These are phyloP conservation scores for Dactylellina leptospora DNA, from an alignment of 2,329 filamentous ascomycete genomes.

Conservation along the genomic window DNA sequence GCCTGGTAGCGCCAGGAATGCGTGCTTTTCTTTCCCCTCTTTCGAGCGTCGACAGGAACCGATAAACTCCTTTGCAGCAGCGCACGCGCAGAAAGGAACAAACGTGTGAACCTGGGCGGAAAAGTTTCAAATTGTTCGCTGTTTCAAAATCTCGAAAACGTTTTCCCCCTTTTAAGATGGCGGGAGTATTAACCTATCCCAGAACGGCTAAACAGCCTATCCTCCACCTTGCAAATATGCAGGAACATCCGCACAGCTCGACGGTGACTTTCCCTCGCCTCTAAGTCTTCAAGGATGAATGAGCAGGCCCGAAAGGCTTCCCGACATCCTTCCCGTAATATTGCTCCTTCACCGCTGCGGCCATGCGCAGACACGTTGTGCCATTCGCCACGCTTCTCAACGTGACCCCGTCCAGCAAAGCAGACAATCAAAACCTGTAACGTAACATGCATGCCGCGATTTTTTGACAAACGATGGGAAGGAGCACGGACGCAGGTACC, in stretches of 20 bases:
- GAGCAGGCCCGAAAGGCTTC: neutral
- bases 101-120: neutral
- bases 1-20: neutral
- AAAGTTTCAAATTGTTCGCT: neutral
- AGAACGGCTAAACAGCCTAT: neutral
- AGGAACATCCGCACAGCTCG: conserved; percentile 33
- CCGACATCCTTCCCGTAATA: neutral
- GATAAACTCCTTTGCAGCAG: too few relatives aligned
- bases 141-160: neutral
- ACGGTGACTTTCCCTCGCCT: conserved; percentile 19
- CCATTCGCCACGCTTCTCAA: conserved; percentile 1
- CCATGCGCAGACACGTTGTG: neutral
- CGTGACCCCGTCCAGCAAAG: too few relatives aligned
- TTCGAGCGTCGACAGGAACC: too few relatives aligned
- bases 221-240: neutral
- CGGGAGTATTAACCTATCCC: neutral
- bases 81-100: too few relatives aligned
- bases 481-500: conserved; percentile 27
- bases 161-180: neutral
- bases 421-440: too few relatives aligned
- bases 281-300: neutral
- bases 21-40: too few relatives aligned
- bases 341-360: too few relatives aligned
- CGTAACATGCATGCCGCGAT: too few relatives aligned
- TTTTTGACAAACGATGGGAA: neutral